phyloP scores from a whole-genome alignment of 2,329 filamentous ascomycete species.

The Magnaporthiopsis poae region DNA sequence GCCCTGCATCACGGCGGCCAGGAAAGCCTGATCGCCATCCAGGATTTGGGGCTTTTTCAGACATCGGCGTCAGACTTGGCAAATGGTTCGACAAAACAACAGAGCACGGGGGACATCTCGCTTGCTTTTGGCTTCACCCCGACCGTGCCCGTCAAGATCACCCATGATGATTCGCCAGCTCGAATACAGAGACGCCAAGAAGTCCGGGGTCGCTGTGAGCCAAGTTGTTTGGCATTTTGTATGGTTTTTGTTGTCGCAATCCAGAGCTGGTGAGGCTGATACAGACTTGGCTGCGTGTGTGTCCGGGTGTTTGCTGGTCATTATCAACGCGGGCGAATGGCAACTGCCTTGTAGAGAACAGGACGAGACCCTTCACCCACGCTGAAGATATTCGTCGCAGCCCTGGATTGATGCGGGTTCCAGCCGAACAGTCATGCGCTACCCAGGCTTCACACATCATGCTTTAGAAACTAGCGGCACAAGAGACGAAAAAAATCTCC shows the following conservation, averaged over 20 bases:
- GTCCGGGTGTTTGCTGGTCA: too few species aligned
- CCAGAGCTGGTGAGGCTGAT: neutral
- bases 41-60: neutral
- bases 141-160: neutral
- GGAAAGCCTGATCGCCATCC: neutral
- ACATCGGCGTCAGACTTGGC: neutral
- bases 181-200: neutral
- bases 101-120: neutral
- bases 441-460: neutral
- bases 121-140: neutral
- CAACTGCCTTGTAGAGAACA: too few species aligned
- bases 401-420: neutral
- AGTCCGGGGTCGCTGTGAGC: neutral
- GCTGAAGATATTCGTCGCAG: neutral
- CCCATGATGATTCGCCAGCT: neutral
- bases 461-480: neutral
- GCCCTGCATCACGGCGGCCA: neutral
- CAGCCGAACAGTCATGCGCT: neutral
- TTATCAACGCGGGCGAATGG: neutral
- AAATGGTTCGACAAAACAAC: neutral
- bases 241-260: neutral
- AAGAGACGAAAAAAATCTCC: neutral
- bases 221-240: neutral
- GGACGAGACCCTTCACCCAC: too few species aligned
- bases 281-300: neutral